Evolutionary conservation across 139 green algal genomes (phyloP).

Genomic region (Coccomyxa sp.): DNA sequence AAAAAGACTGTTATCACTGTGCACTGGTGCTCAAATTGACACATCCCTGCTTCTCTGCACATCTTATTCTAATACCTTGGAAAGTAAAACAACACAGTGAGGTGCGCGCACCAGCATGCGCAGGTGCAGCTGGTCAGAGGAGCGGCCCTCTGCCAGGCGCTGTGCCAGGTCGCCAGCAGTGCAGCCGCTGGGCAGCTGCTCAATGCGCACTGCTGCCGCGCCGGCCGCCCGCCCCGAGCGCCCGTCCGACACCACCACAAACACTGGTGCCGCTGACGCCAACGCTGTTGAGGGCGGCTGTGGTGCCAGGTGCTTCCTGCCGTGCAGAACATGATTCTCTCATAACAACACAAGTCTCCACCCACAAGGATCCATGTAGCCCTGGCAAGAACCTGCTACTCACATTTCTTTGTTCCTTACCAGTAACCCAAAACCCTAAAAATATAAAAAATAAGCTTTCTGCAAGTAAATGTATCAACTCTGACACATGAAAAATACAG

Average conservation of each 20-base stretch:
- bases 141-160: neutral
- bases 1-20: neutral
- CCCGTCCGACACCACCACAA: conserved; percentile 6
- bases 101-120: neutral
- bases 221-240: neutral
- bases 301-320: neutral
- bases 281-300: too few relatives aligned
- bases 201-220: neutral
- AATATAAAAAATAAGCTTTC: neutral
- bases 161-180: neutral
- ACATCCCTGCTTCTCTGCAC: neutral
- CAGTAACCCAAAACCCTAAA: neutral
- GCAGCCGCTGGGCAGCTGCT: neutral
- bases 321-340: neutral
- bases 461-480: neutral
- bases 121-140: neutral
- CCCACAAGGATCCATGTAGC: too few relatives aligned
- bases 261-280: neutral
- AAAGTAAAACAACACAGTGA: too few relatives aligned
- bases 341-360: neutral
- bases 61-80: neutral
- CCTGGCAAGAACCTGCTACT: neutral
- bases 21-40: too few relatives aligned
- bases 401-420: neutral
- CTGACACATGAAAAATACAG: too few relatives aligned